Evolutionary conservation across 208 protist genomes (phyloP).

Genomic region (Wallacemonas sp.): DNA sequence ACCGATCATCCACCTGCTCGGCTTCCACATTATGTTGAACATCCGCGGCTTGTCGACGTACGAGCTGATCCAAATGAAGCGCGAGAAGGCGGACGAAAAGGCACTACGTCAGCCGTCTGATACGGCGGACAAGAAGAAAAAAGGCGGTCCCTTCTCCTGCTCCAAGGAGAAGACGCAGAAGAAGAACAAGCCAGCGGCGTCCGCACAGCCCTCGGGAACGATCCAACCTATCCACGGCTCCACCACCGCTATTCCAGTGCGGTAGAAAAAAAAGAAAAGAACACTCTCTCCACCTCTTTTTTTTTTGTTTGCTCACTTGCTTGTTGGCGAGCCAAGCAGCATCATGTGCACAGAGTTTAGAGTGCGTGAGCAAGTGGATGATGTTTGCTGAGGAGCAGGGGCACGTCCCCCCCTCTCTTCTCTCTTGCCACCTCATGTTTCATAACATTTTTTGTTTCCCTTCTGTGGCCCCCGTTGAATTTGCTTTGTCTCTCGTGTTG

Average conservation of each 20-base stretch:
- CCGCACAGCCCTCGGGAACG: background rate
- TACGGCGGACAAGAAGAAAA: conserved; percentile 6
- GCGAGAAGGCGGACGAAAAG: conserved; percentile 21
- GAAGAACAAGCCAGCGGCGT: conserved; percentile 14
- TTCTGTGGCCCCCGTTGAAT: no score
- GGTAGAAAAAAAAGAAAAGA: conserved; percentile 11
- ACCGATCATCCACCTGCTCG: conserved; percentile 57
- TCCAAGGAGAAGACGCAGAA: conserved; percentile 16
- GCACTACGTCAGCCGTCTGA: background rate
- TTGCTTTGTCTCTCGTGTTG: no score
- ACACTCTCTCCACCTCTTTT: conserved; percentile 10
- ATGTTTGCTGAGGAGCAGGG: no score
- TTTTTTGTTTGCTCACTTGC: no score
- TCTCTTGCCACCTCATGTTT: no score
- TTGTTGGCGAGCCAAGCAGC: no score
- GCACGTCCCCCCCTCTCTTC: no score
- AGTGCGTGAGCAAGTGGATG: no score
- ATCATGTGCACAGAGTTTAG: no score
- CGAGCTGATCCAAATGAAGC: conserved; percentile 51
- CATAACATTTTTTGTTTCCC: no score
- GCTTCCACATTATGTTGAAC: conserved; percentile 62
- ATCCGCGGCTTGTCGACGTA: conserved; percentile 55
- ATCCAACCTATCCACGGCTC: conserved; percentile 8
- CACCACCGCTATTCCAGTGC: background rate
- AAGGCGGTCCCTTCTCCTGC: conserved; percentile 4